These are phyloP conservation scores for Cystobasidium onofrii DNA, from an alignment of 768 basidiomycete species.

Conservation along the genomic window DNA sequence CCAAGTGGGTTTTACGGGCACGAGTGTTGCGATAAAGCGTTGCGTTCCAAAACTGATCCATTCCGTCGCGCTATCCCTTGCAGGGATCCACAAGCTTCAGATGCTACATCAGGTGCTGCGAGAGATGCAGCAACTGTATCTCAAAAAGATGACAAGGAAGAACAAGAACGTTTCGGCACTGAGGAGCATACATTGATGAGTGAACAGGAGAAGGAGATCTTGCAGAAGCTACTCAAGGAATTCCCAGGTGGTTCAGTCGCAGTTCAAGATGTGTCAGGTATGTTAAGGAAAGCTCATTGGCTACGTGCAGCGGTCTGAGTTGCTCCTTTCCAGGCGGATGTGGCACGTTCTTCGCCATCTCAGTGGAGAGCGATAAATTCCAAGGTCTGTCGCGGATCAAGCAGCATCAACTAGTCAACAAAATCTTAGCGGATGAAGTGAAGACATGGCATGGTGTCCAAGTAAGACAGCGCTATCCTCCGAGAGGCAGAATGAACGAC, in stretches of 20 bases:
- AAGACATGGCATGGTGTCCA: slow-evolving; percentile 86
- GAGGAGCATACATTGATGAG: slow-evolving; percentile 42
- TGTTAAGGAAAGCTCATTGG: slow-evolving; percentile 39
- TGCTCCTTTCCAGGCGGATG: slow-evolving; percentile 98
- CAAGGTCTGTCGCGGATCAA: slow-evolving; percentile 77
- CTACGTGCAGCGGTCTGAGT: too few species aligned
- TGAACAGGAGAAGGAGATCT: slow-evolving; percentile 59
- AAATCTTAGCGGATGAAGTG: slow-evolving; percentile 78
- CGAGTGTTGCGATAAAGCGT: not conserved
- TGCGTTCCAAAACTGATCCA: not conserved
- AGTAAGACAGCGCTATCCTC: too few species aligned
- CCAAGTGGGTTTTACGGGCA: not conserved
- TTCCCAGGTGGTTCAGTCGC: slow-evolving; percentile 73
- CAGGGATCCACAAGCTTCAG: slow-evolving; percentile 8
- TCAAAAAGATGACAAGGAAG: slow-evolving; percentile 16
- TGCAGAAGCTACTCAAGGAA: slow-evolving; percentile 60
- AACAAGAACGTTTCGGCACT: not conserved
- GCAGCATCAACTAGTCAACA: slow-evolving; percentile 85
- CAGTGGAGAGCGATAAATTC: slow-evolving; percentile 75
- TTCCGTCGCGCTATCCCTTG: not conserved
- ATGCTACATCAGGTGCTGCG: not conserved
- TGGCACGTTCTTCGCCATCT: slow-evolving; percentile 91
- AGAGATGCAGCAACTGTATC: slow-evolving; percentile 14
- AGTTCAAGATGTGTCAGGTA: slow-evolving; percentile 93
- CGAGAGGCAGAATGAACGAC: too few species aligned